A percentile compares a stretch with the other conserved stretches of the same genome.
Evolutionary conservation across 2,329 filamentous ascomycete genomes (phyloP).

Genomic region (Pseudovirgaria hyperparasitica): DNA sequence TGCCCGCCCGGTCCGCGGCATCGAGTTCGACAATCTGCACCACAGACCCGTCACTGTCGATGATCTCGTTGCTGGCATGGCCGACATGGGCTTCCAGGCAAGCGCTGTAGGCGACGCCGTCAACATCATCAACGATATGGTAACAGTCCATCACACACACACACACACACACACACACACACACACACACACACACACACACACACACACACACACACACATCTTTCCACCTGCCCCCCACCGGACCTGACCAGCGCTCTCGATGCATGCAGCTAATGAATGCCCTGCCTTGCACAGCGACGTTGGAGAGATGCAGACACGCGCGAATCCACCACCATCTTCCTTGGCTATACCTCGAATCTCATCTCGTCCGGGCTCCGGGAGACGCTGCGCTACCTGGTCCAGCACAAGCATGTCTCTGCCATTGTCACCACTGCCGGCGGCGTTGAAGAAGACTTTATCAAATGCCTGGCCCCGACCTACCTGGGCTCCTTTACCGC

Average conservation of each 20-base stretch:
- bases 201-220: too few species aligned
- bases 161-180: too few species aligned
- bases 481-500: constrained; percentile 82
- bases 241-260: not conserved
- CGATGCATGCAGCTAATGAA: not conserved
- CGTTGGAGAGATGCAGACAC: constrained; percentile 72
- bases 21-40: constrained; percentile 80
- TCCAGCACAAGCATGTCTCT: constrained; percentile 83
- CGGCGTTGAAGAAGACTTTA: constrained; percentile 92
- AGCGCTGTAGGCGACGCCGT: constrained; percentile 75
- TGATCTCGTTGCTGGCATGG: constrained; percentile 71
- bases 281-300: constrained; percentile 37
- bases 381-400: constrained; percentile 77
- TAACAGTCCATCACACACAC: too few species aligned
- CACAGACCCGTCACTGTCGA: constrained; percentile 68
- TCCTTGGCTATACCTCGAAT: constrained; percentile 95
- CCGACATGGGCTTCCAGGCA: constrained; percentile 74
- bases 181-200: too few species aligned
- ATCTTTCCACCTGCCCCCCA: not conserved
- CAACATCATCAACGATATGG: constrained; percentile 92
- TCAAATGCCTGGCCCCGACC: constrained; percentile 92
- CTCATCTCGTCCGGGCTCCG: constrained; percentile 91
- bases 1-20: constrained; percentile 71
- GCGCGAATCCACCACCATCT: constrained; percentile 74
- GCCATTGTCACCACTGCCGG: constrained; percentile 92